Conservation (phyloP, 2,329 filamentous ascomycete species). For the Epichloe gansuensis region DNA sequence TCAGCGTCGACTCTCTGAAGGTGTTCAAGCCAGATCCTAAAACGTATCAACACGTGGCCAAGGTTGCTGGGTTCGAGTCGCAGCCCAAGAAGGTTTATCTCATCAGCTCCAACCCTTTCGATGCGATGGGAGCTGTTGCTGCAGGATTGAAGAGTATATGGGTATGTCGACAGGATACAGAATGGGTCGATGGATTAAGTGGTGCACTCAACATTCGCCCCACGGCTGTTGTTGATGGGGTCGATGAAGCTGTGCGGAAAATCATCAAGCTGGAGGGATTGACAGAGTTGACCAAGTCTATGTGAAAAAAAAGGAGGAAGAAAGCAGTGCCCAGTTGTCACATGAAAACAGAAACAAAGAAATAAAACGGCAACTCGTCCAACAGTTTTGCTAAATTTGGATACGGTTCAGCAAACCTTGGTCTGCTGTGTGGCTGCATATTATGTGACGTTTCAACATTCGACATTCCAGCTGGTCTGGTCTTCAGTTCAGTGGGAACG, state of each 20-base stretch:
- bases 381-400: not conserved
- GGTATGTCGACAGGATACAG: conserved; percentile 8
- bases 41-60: conserved; percentile 47
- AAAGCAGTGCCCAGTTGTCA: not conserved
- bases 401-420: not conserved
- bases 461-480: too few relatives aligned
- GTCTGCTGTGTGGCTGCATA: not conserved
- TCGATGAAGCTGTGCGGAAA: not conserved
- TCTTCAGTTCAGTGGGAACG: too few relatives aligned
- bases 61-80: conserved; percentile 32
- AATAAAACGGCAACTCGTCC: too few relatives aligned
- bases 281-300: not conserved
- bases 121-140: conserved; percentile 47
- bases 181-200: conserved; percentile 8
- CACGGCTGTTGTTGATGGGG: not conserved
- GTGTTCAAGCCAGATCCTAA: conserved; percentile 53
- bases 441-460: too few relatives aligned
- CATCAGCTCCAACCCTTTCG: conserved; percentile 61
- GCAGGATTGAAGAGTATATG: conserved; percentile 11
- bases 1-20: conserved; percentile 46
- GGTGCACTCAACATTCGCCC: not conserved
- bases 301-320: too few relatives aligned
- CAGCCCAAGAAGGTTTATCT: conserved; percentile 47
- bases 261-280: not conserved
- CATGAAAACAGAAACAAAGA: not conserved